Evolutionary conservation across 352 stramenopile genomes (phyloP).

Genomic region (Phytophthora tubulina): DNA sequence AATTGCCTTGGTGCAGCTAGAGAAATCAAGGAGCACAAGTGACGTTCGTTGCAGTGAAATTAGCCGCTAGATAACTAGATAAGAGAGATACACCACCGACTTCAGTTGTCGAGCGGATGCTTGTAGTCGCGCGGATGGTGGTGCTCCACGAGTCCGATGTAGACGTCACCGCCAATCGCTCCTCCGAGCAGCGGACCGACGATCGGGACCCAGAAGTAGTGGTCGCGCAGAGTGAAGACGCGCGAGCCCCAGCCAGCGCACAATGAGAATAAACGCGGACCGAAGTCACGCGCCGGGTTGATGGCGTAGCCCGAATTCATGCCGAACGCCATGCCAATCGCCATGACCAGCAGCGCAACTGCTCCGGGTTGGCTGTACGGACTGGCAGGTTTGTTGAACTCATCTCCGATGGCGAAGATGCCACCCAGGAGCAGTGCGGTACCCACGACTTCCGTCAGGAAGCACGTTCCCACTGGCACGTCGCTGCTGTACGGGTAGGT

Average conservation of each 20-base stretch:
- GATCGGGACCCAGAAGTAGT: conserved; percentile 47
- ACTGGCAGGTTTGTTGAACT: conserved; percentile 52
- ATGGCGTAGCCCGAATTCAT: conserved; percentile 71
- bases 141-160: conserved; percentile 44
- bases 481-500: conserved; percentile 47
- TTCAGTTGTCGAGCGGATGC: conserved; percentile 33
- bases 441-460: conserved; percentile 61
- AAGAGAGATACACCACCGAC: conserved; percentile 2
- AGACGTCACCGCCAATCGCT: conserved; percentile 38
- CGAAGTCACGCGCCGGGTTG: conserved; percentile 62
- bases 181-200: conserved; percentile 47
- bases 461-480: conserved; percentile 41
- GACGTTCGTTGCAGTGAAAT: conserved; percentile 22
- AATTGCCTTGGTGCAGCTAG: neutral
- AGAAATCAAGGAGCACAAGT: conserved; percentile 13
- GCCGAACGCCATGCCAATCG: conserved; percentile 69
- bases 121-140: conserved; percentile 56
- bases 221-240: conserved; percentile 46
- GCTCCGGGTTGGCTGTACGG: conserved; percentile 43
- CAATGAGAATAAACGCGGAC: conserved; percentile 44
- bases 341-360: conserved; percentile 56
- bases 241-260: conserved; percentile 48
- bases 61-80: neutral
- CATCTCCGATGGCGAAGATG: conserved; percentile 57
- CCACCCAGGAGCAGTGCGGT: conserved; percentile 56